phyloP scores from a whole-genome alignment of 768 basidiomycete genomes.

The Pholiota molesta region DNA sequence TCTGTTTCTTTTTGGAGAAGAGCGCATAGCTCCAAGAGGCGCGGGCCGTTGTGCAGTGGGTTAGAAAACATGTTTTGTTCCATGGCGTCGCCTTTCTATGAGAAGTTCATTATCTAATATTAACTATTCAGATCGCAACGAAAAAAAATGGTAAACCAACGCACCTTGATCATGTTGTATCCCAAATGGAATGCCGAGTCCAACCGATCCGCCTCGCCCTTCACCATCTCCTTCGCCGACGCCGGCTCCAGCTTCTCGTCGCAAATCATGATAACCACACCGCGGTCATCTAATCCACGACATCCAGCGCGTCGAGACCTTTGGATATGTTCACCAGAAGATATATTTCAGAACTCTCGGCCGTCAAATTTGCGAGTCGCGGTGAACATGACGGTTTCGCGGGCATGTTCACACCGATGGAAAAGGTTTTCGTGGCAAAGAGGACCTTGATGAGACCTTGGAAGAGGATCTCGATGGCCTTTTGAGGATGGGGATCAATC shows the following conservation, averaged over 20 bases:
- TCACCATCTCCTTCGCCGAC: constrained; percentile 95
- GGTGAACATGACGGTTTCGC: constrained; percentile 39
- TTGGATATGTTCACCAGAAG: constrained; percentile 97
- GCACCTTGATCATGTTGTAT: constrained; percentile 96
- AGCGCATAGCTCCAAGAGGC: constrained; percentile 80
- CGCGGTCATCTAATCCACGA: constrained; percentile 96
- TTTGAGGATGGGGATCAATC: too few species aligned
- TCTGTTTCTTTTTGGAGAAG: constrained; percentile 76
- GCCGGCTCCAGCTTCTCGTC: constrained; percentile 96
- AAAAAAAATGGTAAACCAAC: constrained; percentile 14
- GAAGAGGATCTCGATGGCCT: constrained; percentile 54
- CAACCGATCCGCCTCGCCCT: constrained; percentile 94
- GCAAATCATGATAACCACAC: constrained; percentile 98
- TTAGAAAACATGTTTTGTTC: constrained; percentile 84
- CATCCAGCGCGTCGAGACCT: constrained; percentile 99
- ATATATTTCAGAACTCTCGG: constrained; percentile 89
- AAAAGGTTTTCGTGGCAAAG: too few species aligned
- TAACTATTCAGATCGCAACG: neutral
- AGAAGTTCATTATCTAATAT: neutral
- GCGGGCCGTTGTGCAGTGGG: constrained; percentile 76
- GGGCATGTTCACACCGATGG: too few species aligned
- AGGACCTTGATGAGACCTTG: constrained; percentile 53
- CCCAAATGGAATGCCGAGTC: constrained; percentile 99
- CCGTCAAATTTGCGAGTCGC: constrained; percentile 96
- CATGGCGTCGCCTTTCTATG: constrained; percentile 88